Conservation (phyloP, 192 early-diverging fungal genomes). For the Coemansia sp. region DNA sequence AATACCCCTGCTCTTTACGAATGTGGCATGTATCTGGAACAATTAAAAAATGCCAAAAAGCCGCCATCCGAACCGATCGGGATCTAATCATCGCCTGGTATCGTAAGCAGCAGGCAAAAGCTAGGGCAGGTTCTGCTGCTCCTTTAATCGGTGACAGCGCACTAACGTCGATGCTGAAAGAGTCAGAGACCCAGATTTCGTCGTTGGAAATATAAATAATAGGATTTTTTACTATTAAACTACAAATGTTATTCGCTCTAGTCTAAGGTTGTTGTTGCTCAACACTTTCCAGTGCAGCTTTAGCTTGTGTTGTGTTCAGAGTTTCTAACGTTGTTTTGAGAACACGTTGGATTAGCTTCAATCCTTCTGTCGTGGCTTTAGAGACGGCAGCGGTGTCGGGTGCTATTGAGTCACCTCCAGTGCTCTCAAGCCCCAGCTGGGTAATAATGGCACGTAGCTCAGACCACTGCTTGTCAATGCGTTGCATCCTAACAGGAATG, state of each 20-base stretch:
- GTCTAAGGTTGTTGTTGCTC: not conserved
- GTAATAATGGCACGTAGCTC: conserved; percentile 10
- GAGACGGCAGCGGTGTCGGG: conserved; percentile 3
- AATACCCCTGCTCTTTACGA: conserved; percentile 21
- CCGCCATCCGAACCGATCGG: conserved; percentile 33
- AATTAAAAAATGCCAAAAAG: conserved; percentile 47
- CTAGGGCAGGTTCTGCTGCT: conserved; percentile 9
- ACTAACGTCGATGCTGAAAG: conserved; percentile 23
- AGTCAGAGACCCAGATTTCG: conserved; percentile 38
- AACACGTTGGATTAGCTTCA: conserved; percentile 28
- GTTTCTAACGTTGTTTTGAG: conserved; percentile 18
- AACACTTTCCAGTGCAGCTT: too few relatives aligned
- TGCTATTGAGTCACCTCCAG: not conserved
- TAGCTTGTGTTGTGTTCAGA: not conserved
- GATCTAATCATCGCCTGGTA: conserved; percentile 38
- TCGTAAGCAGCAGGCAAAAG: conserved; percentile 14
- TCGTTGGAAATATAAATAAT: conserved; percentile 26
- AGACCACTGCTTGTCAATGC: conserved; percentile 25
- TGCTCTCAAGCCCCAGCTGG: conserved; percentile 7
- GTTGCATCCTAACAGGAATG: conserved; percentile 18
- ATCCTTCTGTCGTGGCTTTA: conserved; percentile 19
- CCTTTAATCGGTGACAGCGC: conserved; percentile 3
- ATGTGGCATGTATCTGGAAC: conserved; percentile 44
- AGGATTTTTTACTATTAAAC: not conserved
- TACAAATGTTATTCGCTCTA: not conserved